A percentile compares a stretch with the other conserved stretches of the same genome.
These are phyloP conservation scores for Boletus tylopilopsis DNA, from an alignment of 768 basidiomycete species.

Conservation along the genomic window DNA sequence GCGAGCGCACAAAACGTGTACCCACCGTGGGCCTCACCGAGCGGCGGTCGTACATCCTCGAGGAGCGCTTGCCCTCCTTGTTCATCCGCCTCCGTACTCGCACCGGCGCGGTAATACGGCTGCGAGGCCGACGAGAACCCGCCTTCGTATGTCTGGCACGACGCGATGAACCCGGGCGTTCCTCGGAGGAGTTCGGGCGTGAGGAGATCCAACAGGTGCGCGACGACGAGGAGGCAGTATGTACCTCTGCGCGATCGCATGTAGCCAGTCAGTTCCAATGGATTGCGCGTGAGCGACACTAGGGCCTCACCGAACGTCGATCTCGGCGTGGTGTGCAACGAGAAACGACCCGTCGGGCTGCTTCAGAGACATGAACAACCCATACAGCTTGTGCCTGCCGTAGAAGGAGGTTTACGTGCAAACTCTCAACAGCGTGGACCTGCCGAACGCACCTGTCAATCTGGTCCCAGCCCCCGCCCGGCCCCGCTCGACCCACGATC, in stretches of 20 bases:
- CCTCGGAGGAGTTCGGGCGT: slow-evolving; percentile 83
- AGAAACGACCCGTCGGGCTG: slow-evolving; percentile 91
- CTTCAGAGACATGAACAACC: slow-evolving; percentile 90
- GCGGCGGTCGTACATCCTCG: slow-evolving; percentile 56
- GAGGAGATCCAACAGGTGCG: slow-evolving; percentile 78
- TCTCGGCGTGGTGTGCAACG: slow-evolving; percentile 83
- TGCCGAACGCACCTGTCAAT: slow-evolving; percentile 62
- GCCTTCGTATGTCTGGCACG: slow-evolving; percentile 97
- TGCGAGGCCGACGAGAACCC: slow-evolving; percentile 84
- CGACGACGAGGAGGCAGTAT: slow-evolving; percentile 86
- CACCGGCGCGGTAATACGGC: slow-evolving; percentile 48
- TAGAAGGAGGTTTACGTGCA: too few species aligned
- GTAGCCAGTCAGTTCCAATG: too few species aligned
- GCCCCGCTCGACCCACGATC: slow-evolving; percentile 71
- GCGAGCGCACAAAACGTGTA: slow-evolving; percentile 95
- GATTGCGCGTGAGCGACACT: not conserved
- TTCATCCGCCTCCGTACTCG: slow-evolving; percentile 5
- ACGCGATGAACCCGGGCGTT: slow-evolving; percentile 75
- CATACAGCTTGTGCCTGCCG: slow-evolving; percentile 63
- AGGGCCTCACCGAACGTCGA: slow-evolving; percentile 79
- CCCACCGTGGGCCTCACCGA: slow-evolving; percentile 97
- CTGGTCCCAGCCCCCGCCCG: slow-evolving; percentile 79
- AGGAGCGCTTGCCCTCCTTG: too few species aligned
- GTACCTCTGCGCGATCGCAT: slow-evolving; percentile 51
- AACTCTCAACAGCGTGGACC: too few species aligned